Evolutionary conservation across 2,329 filamentous ascomycete genomes (phyloP), one percentile per base, ranked within the genome.

Genomic region (Claviceps citrina): DNA sequence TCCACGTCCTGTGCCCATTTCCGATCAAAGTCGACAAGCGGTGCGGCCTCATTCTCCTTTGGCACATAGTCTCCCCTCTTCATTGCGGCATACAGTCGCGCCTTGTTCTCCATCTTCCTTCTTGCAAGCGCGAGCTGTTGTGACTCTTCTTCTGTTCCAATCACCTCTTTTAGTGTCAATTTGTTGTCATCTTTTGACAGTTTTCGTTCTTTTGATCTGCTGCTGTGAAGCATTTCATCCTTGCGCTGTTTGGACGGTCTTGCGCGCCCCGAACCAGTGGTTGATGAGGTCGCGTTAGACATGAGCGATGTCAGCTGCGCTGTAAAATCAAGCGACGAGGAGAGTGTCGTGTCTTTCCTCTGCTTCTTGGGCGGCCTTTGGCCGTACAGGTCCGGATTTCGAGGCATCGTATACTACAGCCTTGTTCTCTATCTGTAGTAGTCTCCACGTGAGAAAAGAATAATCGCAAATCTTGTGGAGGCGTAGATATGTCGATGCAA

Each of bases 21-120:
- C 44, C 81, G 71, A 60, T 96, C 91, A 59, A 98, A 98, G 62
- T 98, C 89, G 3, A 98, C 81, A 20, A 93, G 71, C 19, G 73
- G 70, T 49, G 78, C 74, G 31, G 73, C 65, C 49, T 74, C 66
- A 54, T 79, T 73, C 48, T 82, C 73, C 41, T 71, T 70, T 13
- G 72, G 67, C n/a, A 84, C 66, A 58, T 84, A 78, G 54, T 93
- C 80, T n/a, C 89, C 87, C 26, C 83, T 73, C 60, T 93, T 93
- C 76, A 98, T 80, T 28, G 84, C 82, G 6, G 82, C 78, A 60
- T 98, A 98, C 2, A 91, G 63, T 4, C 82, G 74, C 3, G 84
- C 85, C 60, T 98, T 98, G 62, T 86, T 81, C 54, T 93, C 79
- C 79, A 98, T 84, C 54, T 78, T 83, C 47, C 79, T 73, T 57